phyloP scores from a whole-genome alignment of 768 basidiomycete genomes.

The Pulveroboletus sp. region DNA sequence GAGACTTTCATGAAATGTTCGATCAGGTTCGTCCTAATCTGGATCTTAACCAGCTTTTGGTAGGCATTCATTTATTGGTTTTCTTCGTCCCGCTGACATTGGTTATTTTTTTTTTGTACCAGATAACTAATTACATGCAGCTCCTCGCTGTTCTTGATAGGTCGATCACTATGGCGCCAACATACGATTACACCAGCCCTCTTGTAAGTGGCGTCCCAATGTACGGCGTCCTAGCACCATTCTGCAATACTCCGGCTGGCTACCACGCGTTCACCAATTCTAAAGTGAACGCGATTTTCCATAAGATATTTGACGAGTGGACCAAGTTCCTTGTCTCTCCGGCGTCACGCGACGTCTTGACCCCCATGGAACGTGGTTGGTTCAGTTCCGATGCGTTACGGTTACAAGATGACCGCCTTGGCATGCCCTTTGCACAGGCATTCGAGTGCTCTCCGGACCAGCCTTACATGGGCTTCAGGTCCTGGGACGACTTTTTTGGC shows the following conservation, averaged over 20 bases:
- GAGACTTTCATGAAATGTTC: constrained; percentile 25
- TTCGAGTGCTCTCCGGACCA: constrained; percentile 39
- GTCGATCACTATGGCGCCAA: constrained; percentile 14
- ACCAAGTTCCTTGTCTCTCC: constrained; percentile 40
- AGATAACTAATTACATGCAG: constrained; percentile 2
- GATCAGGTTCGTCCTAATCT: constrained; percentile 2
- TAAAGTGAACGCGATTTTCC: constrained; percentile 37
- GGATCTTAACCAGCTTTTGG: background rate
- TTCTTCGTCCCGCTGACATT: background rate
- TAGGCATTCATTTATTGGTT: background rate
- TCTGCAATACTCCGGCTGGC: constrained; percentile 22
- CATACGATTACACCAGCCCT: constrained; percentile 15
- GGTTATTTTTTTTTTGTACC: background rate
- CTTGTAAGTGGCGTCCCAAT: constrained; percentile 8
- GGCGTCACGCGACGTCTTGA: constrained; percentile 41
- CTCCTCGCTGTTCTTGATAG: constrained; percentile 12
- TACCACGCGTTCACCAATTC: constrained; percentile 26
- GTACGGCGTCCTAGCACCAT: constrained; percentile 21
- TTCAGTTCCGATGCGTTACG: constrained; percentile 36
- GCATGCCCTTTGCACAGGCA: constrained; percentile 32
- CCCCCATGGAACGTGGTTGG: constrained; percentile 40
- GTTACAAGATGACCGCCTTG: constrained; percentile 2
- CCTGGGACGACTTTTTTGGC: constrained; percentile 57
- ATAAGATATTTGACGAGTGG: constrained; percentile 38
- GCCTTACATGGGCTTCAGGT: constrained; percentile 40